A percentile compares a stretch with the other conserved stretches of the same genome.
phyloP scores from a whole-genome alignment of 306 rosid genomes.

The Pterocarpus macrocarpus region DNA sequence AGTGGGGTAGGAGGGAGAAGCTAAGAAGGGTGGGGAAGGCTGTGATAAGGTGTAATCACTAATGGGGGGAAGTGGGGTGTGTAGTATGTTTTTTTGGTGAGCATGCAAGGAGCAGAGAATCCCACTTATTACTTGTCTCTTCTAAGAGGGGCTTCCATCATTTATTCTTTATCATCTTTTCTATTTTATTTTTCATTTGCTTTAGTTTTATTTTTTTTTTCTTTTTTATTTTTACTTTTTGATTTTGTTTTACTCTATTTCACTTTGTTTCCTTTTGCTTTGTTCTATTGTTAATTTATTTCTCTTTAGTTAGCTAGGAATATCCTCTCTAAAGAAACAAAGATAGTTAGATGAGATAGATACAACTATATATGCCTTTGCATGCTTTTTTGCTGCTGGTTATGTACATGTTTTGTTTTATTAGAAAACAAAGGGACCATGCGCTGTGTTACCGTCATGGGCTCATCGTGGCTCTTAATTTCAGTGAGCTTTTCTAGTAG shows the following conservation, averaged over 20 bases:
- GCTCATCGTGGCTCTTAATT: constrained; percentile 19
- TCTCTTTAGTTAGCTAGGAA: constrained; percentile 39
- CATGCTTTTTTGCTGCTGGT: constrained; percentile 14
- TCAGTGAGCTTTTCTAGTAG: neutral
- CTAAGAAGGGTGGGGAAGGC: neutral
- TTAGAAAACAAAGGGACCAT: constrained; percentile 38
- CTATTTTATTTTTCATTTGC: neutral
- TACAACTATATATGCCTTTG: constrained; percentile 24
- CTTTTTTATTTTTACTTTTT: neutral
- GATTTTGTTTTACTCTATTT: constrained; percentile 44
- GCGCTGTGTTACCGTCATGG: constrained; percentile 31
- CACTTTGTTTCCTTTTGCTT: constrained; percentile 40
- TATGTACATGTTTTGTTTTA: constrained; percentile 36
- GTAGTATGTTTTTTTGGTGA: constrained; percentile 20
- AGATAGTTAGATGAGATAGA: constrained; percentile 37
- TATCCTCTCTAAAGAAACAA: constrained; percentile 42
- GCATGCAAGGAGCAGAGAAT: constrained; percentile 57
- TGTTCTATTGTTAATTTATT: constrained; percentile 37
- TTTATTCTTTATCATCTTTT: constrained; percentile 18
- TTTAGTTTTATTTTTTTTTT: constrained; percentile 27
- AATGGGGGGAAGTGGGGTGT: constrained; percentile 31
- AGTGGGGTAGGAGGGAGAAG: constrained; percentile 31
- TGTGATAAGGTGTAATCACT: neutral
- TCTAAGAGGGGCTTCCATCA: constrained; percentile 50
- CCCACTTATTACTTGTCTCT: constrained; percentile 78